These are phyloP conservation scores for Chiua sp. DNA, from an alignment of 1,284 basidiomycete genomes.

Conservation along the genomic window DNA sequence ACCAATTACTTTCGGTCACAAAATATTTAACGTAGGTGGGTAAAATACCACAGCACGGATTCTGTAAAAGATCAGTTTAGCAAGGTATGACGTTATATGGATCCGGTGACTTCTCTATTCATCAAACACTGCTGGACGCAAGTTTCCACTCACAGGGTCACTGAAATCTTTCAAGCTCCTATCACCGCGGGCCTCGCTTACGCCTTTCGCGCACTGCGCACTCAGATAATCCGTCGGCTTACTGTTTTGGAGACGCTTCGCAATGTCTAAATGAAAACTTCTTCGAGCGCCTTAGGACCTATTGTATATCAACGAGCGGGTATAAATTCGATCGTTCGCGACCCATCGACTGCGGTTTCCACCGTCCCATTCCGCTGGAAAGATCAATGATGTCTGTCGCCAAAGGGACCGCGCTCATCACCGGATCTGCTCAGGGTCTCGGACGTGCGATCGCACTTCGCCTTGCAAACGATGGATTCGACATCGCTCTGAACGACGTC, in stretches of 20 bases:
- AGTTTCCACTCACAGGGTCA: neutral
- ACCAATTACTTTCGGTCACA: too few species aligned
- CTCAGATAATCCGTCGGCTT: neutral
- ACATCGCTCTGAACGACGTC: constrained; percentile 20
- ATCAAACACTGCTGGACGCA: too few species aligned
- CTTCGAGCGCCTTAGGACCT: neutral
- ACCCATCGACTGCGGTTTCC: neutral
- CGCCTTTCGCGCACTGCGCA: neutral
- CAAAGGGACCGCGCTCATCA: constrained; percentile 16
- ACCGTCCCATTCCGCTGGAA: neutral
- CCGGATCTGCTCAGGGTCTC: constrained; percentile 17
- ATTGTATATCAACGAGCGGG: neutral
- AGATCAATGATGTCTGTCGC: constrained; percentile 5
- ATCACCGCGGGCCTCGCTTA: neutral
- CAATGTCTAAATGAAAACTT: neutral
- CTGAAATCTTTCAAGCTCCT: neutral
- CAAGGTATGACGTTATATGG: too few species aligned
- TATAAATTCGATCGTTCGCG: neutral
- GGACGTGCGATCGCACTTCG: constrained; percentile 17
- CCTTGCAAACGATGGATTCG: constrained; percentile 17
- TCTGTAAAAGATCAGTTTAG: too few species aligned
- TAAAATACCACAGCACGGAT: too few species aligned
- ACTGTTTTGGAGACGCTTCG: neutral
- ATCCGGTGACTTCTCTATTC: too few species aligned
- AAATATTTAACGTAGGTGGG: too few species aligned